Base-by-base conservation (phyloP, 2,329 filamentous ascomycete genomes). In the Pyricularia pennisetigena region DNA sequence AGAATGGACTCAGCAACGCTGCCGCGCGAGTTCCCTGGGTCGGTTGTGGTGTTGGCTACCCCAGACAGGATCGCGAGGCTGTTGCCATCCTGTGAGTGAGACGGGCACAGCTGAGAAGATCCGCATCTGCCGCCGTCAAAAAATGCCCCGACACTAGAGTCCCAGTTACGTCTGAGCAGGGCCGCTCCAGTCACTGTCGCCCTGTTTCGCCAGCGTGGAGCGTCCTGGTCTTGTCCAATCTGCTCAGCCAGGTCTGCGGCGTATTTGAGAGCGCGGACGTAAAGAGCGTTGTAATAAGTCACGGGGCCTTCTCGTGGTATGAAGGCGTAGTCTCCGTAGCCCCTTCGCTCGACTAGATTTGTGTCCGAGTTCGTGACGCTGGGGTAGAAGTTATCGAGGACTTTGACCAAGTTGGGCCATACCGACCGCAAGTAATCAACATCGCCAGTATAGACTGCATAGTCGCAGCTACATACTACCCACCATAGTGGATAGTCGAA, bases 401-500 rank as follows among this genome's bases (percentile, higher is more conserved):
- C 75, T 3, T 76, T 76, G 8, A 75, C 68, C 9, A 85, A 74
- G 16, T 74, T 77, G 0, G 73, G 67, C 71, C 83, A 85, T 70
- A 83, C 82, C 1, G 75, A 70, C 3, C 74, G 64, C 3, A 82
- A 73, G 69, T 80, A 85, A 2, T 72, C 74, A 0, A 73, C 70
- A 71, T 85, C 80, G 12, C 81, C 82, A 0, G 81, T 83, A 72
- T 85, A 83, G 74, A 84, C 76, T 64, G 83, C 79, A 24, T 81
- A 75, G 71, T 85, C 82, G 69, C 79, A 80, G 68, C 77, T 81
- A 69, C 79, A 82, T 8, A 80, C 76, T 2, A 85, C 79, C 83
- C 83, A 85, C 79, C 81, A 84, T 0, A 85, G 74, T 1, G 83
- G 82, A 68, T 85, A 85, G 69, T 85, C 83, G 59, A 84, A 83